phyloP scores from a whole-genome alignment of 441 rosid species.

The Jatropha multifida region DNA sequence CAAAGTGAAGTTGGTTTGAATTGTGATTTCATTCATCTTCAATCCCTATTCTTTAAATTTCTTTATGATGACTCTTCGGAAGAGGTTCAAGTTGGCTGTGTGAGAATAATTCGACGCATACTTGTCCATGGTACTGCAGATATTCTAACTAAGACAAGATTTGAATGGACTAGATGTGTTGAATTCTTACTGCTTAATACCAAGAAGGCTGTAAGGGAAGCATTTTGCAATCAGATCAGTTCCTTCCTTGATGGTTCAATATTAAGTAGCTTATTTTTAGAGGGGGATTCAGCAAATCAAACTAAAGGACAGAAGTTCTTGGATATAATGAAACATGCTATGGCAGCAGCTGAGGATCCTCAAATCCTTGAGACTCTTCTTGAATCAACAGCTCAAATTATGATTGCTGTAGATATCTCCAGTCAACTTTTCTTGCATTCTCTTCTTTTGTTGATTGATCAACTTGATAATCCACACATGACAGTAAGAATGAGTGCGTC shows the following conservation, averaged over 20 bases:
- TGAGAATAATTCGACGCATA: slow-evolving; percentile 63
- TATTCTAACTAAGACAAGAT: slow-evolving; percentile 51
- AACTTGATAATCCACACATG: slow-evolving; percentile 76
- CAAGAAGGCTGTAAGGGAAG: slow-evolving; percentile 80
- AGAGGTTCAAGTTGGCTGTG: slow-evolving; percentile 92
- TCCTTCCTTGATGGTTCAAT: slow-evolving; percentile 56
- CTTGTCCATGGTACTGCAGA: slow-evolving; percentile 63
- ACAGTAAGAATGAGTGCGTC: slow-evolving; percentile 74
- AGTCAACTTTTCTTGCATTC: slow-evolving; percentile 69
- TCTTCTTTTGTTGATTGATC: slow-evolving; percentile 83
- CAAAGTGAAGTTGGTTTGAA: slow-evolving; percentile 36
- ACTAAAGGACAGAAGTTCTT: slow-evolving; percentile 53
- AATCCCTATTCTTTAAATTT: slow-evolving; percentile 63
- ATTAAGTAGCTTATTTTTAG: slow-evolving; percentile 57
- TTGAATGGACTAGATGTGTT: slow-evolving; percentile 76
- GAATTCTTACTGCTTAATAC: slow-evolving; percentile 63
- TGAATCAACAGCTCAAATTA: slow-evolving; percentile 76
- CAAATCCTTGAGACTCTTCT: slow-evolving; percentile 76
- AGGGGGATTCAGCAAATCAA: slow-evolving; percentile 40
- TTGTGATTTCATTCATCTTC: slow-evolving; percentile 48
- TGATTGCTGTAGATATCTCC: slow-evolving; percentile 66
- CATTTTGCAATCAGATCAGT: slow-evolving; percentile 81
- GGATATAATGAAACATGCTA: slow-evolving; percentile 59
- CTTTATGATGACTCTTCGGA: slow-evolving; percentile 75
- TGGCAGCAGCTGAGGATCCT: slow-evolving; percentile 63